A percentile compares a stretch with the other conserved stretches of the same genome.
Evolutionary conservation across 225 moss, liverwort and hornwort species (phyloP).

Genomic region (Physcomitrium patens): DNA sequence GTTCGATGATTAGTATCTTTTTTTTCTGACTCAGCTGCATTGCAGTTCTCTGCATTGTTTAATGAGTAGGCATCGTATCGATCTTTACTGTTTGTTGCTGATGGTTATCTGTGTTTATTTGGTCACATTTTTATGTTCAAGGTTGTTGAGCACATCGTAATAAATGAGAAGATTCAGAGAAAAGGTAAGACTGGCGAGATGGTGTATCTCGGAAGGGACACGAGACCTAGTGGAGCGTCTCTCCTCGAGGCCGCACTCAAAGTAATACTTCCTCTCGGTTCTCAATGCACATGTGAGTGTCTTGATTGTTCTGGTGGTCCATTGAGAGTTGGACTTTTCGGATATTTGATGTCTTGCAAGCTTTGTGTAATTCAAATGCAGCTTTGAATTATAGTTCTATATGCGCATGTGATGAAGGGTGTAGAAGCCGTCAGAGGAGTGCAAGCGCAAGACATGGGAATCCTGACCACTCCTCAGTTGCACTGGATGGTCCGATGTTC

Average conservation of each 20-base stretch:
- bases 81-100: slow-evolving; percentile 9
- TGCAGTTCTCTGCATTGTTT: neutral
- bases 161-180: slow-evolving; percentile 53
- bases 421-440: slow-evolving; percentile 80
- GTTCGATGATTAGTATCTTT: neutral
- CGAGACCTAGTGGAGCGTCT: slow-evolving; percentile 77
- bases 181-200: slow-evolving; percentile 43
- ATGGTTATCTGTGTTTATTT: slow-evolving; percentile 20
- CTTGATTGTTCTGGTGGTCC: neutral
- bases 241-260: slow-evolving; percentile 70
- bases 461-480: slow-evolving; percentile 92
- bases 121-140: slow-evolving; percentile 27
- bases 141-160: slow-evolving; percentile 67
- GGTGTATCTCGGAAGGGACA: slow-evolving; percentile 86
- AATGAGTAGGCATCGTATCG: neutral
- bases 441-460: slow-evolving; percentile 70
- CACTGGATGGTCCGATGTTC: slow-evolving; percentile 93
- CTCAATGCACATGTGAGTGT: neutral
- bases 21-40: neutral
- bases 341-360: neutral
- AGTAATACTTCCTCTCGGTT: slow-evolving; percentile 38
- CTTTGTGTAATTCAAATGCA: neutral
- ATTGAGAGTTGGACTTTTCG: slow-evolving; percentile 14
- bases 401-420: slow-evolving; percentile 61
- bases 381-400: slow-evolving; percentile 14